Evolutionary conservation across 106 monocot species (phyloP).

Genomic region (Hemerocallis citrina): DNA sequence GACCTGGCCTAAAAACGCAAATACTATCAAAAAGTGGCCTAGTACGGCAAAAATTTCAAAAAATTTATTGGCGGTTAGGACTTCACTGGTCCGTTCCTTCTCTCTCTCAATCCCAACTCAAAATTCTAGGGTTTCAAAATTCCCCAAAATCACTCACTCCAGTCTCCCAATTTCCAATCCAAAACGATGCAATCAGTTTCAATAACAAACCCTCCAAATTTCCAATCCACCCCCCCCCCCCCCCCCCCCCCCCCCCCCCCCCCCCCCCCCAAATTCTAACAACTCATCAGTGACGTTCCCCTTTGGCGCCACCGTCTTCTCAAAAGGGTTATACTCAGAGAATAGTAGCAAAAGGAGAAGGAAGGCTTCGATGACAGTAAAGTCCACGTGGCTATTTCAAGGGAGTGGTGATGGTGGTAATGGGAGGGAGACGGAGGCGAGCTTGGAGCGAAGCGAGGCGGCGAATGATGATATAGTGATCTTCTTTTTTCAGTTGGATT

Average conservation of each 20-base stretch:
- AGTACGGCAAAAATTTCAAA: too few species aligned
- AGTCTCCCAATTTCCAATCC: too few species aligned
- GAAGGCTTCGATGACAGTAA: slow-evolving; percentile 11
- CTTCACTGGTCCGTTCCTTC: background rate
- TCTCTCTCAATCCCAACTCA: background rate
- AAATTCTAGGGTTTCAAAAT: background rate
- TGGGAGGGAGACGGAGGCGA: slow-evolving; percentile 39
- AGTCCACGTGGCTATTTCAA: slow-evolving; percentile 52
- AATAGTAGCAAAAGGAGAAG: slow-evolving; percentile 11
- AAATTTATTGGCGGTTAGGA: background rate
- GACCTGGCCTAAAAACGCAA: too few species aligned
- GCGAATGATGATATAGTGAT: slow-evolving; percentile 84
- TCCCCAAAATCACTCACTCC: background rate
- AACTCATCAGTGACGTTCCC: slow-evolving; percentile 15
- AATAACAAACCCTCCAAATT: slow-evolving; percentile 21
- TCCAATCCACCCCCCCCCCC: slow-evolving; percentile 8
- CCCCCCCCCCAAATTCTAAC: slow-evolving; percentile 7
- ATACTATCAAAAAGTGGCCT: too few species aligned
- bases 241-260: too few species aligned
- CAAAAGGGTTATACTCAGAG: slow-evolving; percentile 5
- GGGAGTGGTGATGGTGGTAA: slow-evolving; percentile 31
- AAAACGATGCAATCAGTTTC: slow-evolving; percentile 42
- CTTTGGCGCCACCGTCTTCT: slow-evolving; percentile 3
- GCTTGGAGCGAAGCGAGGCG: slow-evolving; percentile 68
- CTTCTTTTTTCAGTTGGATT: slow-evolving; percentile 86